phyloP scores from a whole-genome alignment of 352 stramenopile genomes.

The Globisporangium paroecandrum region DNA sequence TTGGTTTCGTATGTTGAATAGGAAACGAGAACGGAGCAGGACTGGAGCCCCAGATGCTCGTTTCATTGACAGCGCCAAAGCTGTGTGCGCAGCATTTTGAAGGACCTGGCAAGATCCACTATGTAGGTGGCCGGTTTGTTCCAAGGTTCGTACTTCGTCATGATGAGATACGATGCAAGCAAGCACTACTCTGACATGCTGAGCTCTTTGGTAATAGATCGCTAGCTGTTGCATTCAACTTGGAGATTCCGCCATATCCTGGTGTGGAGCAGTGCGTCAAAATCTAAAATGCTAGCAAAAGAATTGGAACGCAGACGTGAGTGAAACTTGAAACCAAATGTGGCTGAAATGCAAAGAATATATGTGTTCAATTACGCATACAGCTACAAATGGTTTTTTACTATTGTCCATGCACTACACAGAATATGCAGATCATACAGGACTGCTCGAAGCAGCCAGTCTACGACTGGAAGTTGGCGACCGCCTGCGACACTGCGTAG shows the following conservation, averaged over 20 bases:
- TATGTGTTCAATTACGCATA: conserved; percentile 9
- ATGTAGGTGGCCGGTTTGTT: conserved; percentile 95
- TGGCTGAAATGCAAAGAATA: conserved; percentile 11
- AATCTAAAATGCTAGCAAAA: conserved; percentile 11
- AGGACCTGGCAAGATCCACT: conserved; percentile 85
- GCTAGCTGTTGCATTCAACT: conserved; percentile 55
- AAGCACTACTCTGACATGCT: background rate
- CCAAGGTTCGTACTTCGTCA: conserved; percentile 62
- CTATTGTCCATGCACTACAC: conserved; percentile 7
- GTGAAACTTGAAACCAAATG: background rate
- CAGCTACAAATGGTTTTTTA: background rate
- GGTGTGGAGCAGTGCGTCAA: conserved; percentile 64
- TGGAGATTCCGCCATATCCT: conserved; percentile 60
- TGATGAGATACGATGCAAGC: background rate
- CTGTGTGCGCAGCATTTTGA: conserved; percentile 87
- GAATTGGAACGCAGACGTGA: background rate
- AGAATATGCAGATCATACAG: conserved; percentile 14
- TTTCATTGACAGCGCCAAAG: conserved; percentile 98
- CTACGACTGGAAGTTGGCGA: conserved; percentile 60
- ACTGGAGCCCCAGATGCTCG: conserved; percentile 91
- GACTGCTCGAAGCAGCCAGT: conserved; percentile 6
- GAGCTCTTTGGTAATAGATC: conserved; percentile 25
- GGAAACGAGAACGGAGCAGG: conserved; percentile 70
- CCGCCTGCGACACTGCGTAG: conserved; percentile 81
- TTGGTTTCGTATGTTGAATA: conserved; percentile 18